Evolutionary conservation across 148 eudicot genomes (phyloP).

Genomic region (Rhododendron henanense): DNA sequence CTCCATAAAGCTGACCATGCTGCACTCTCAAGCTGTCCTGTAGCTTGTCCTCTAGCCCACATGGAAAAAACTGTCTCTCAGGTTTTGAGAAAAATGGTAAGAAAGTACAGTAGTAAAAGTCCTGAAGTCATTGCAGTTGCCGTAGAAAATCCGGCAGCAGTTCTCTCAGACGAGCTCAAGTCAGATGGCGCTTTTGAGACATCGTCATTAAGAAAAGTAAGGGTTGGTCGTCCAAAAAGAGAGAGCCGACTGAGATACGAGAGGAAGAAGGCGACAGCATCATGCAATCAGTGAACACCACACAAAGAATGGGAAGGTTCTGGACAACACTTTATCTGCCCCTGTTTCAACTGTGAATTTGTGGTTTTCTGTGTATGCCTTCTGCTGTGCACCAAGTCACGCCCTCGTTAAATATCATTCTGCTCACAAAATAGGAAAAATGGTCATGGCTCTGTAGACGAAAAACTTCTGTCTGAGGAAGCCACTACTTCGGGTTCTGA

Average conservation of each 20-base stretch:
- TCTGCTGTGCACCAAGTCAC: background rate
- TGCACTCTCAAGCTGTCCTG: slow-evolving; percentile 81
- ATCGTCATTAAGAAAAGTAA: slow-evolving; percentile 44
- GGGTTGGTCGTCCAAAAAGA: slow-evolving; percentile 45
- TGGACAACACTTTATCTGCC: background rate
- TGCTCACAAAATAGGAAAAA: background rate
- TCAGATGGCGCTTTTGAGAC: slow-evolving; percentile 35
- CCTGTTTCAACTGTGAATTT: background rate
- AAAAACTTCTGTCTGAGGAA: slow-evolving; percentile 37
- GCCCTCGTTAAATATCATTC: background rate
- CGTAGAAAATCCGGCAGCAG: slow-evolving; percentile 77
- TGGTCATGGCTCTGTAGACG: slow-evolving; percentile 25
- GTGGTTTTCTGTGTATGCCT: background rate
- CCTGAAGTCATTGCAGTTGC: slow-evolving; percentile 94
- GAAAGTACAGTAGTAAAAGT: slow-evolving; percentile 91
- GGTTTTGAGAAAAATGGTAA: slow-evolving; percentile 85
- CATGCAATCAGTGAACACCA: slow-evolving; percentile 16
- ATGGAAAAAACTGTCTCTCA: slow-evolving; percentile 92
- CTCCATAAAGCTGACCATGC: slow-evolving; percentile 94
- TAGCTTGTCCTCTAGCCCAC: slow-evolving; percentile 78
- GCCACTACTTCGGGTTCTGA: slow-evolving; percentile 34
- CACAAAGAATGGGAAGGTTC: slow-evolving; percentile 38
- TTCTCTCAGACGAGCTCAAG: slow-evolving; percentile 74
- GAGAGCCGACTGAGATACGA: slow-evolving; percentile 22
- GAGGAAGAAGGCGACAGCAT: slow-evolving; percentile 31